phyloP scores from a whole-genome alignment of 257 asterid species.

The Mitragyna speciosa region DNA sequence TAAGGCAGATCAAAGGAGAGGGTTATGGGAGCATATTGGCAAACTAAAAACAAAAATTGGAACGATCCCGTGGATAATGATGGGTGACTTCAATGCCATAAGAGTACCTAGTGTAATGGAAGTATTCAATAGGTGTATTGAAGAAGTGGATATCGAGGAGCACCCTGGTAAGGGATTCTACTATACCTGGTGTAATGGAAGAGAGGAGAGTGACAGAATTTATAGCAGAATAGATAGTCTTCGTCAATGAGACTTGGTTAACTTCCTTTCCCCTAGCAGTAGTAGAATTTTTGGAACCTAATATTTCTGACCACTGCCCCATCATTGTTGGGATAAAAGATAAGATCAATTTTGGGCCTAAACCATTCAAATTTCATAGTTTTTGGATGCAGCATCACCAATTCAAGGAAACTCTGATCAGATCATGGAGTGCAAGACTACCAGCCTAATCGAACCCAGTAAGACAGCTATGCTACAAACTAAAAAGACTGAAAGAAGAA shows the following conservation, averaged over 20 bases:
- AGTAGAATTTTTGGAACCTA: not conserved
- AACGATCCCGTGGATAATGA: too few relatives aligned
- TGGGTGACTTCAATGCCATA: too few relatives aligned
- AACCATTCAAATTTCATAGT: not conserved
- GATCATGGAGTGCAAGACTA: too few relatives aligned
- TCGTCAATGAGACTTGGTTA: not conserved
- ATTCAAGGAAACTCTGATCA: too few relatives aligned
- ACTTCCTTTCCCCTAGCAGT: not conserved
- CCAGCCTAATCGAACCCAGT: too few relatives aligned
- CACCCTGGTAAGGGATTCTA: not conserved
- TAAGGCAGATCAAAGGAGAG: too few relatives aligned
- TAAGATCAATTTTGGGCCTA: not conserved
- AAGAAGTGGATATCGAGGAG: not conserved
- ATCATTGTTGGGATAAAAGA: not conserved
- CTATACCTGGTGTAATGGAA: not conserved
- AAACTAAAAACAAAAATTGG: too few relatives aligned
- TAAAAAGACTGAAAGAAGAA: too few relatives aligned
- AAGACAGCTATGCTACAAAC: too few relatives aligned
- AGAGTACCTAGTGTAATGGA: not conserved
- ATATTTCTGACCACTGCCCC: not conserved
- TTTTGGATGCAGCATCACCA: too few relatives aligned
- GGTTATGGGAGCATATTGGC: too few relatives aligned
- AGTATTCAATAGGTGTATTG: not conserved
- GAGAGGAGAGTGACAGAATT: not conserved
- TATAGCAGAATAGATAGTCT: not conserved